These are phyloP conservation scores for Ascomycota sp. DNA, from an alignment of 2,329 filamentous ascomycete genomes.

Conservation along the genomic window DNA sequence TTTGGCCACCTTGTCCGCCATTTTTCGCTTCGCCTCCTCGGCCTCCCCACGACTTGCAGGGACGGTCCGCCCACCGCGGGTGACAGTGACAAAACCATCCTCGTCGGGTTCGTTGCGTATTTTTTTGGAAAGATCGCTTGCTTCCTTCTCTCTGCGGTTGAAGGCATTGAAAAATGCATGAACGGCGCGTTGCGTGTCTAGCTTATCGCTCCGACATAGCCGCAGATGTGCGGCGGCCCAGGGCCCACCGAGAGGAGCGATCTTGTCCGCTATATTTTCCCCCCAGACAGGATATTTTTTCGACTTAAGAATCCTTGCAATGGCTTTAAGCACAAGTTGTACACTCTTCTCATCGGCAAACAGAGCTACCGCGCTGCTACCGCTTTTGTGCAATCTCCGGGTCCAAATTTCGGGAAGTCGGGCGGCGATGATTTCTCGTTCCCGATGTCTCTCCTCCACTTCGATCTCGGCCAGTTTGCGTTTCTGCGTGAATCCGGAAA, in stretches of 20 bases:
- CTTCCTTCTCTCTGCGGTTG: slow-evolving; percentile 47
- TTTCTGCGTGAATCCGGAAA: slow-evolving; percentile 18
- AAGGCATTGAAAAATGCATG: slow-evolving; percentile 80
- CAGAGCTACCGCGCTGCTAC: slow-evolving; percentile 59
- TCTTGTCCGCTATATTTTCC: slow-evolving; percentile 31
- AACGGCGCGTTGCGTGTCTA: slow-evolving; percentile 48
- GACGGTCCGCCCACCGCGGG: slow-evolving; percentile 53
- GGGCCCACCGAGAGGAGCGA: slow-evolving; percentile 34
- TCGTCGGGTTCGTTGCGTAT: slow-evolving; percentile 69
- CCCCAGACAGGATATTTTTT: slow-evolving; percentile 50
- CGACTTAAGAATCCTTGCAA: slow-evolving; percentile 37
- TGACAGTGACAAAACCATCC: slow-evolving; percentile 89
- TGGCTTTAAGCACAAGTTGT: slow-evolving; percentile 56
- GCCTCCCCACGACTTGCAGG: slow-evolving; percentile 55
- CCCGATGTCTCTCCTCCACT: slow-evolving; percentile 29
- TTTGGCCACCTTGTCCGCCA: slow-evolving; percentile 41
- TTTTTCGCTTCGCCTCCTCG: slow-evolving; percentile 34
- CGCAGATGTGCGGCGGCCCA: slow-evolving; percentile 47
- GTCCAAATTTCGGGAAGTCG: slow-evolving; percentile 56
- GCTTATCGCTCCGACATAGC: slow-evolving; percentile 48
- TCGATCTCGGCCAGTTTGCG: slow-evolving; percentile 26
- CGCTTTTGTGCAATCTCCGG: slow-evolving; percentile 47
- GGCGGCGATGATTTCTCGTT: slow-evolving; percentile 37
- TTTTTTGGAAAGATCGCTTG: slow-evolving; percentile 37
- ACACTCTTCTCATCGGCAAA: slow-evolving; percentile 71